These are phyloP conservation scores for Sisymbrium irio DNA, from an alignment of 345 rosid genomes.

Conservation along the genomic window DNA sequence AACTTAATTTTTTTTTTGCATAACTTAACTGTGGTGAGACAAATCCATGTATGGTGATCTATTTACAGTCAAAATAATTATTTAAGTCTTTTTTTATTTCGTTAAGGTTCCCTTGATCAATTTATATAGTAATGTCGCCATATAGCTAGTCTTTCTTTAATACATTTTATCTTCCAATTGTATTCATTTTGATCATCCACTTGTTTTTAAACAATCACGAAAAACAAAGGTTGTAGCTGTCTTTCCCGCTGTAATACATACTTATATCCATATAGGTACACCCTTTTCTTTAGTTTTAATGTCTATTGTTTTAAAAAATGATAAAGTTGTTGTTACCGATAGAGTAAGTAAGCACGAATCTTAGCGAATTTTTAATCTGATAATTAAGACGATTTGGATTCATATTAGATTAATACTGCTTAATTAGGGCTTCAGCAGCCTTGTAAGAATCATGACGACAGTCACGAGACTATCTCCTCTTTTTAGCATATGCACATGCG, in stretches of 20 bases:
- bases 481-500: not conserved
- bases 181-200: not conserved
- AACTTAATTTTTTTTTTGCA: not conserved
- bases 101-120: not conserved
- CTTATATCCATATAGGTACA: not conserved
- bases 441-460: not conserved
- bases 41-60: not conserved
- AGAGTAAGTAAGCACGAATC: not conserved
- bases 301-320: not conserved
- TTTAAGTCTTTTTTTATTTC: not conserved
- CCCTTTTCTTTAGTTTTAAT: not conserved
- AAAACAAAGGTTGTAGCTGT: not conserved
- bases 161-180: not conserved
- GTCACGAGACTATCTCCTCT: not conserved
- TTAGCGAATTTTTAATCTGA: not conserved
- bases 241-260: not conserved
- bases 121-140: not conserved
- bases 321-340: not conserved
- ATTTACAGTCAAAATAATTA: not conserved
- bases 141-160: not conserved
- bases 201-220: not conserved
- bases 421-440: not conserved
- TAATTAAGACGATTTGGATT: not conserved
- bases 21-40: not conserved
- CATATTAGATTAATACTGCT: not conserved